Conservation (phyloP, 495 filamentous ascomycete species). For the Penicillium canescens region DNA sequence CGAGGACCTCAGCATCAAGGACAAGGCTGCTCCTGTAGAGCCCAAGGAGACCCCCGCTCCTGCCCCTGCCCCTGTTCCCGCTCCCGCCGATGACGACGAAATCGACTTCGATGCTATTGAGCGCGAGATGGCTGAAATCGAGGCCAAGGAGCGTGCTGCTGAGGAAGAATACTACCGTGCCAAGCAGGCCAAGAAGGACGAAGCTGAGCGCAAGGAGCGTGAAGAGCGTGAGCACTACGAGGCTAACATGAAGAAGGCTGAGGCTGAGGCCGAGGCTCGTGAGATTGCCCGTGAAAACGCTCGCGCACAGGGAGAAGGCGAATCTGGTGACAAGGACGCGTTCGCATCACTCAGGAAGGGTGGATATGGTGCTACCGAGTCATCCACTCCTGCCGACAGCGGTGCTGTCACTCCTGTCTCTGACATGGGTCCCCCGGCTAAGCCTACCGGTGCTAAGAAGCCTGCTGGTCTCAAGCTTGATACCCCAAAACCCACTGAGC, state of each 20-base stretch:
- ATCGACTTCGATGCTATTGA: conserved; percentile 54
- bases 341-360: conserved; percentile 61
- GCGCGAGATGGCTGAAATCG: conserved; percentile 51
- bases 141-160: conserved; percentile 60
- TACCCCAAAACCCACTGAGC: conserved; percentile 78
- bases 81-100: conserved; percentile 47
- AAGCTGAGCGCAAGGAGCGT: conserved; percentile 59
- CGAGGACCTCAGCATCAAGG: conserved; percentile 39
- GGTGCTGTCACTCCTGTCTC: conserved; percentile 58
- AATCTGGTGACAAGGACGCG: conserved; percentile 36
- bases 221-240: conserved; percentile 51
- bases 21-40: conserved; percentile 28
- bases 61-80: conserved; percentile 28
- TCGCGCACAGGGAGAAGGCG: conserved; percentile 39
- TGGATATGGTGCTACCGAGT: conserved; percentile 44
- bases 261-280: conserved; percentile 56
- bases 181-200: conserved; percentile 62
- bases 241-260: conserved; percentile 57
- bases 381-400: conserved; percentile 52
- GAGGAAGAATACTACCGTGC: conserved; percentile 61
- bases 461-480: conserved; percentile 82
- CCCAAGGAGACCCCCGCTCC: conserved; percentile 20
- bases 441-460: conserved; percentile 61
- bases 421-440: conserved; percentile 55
- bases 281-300: conserved; percentile 53